A percentile compares a stretch with the other conserved stretches of the same genome.
phyloP scores from a whole-genome alignment of 1,139 yeast genomes.

The Scheffersomyces illinoinensis region DNA sequence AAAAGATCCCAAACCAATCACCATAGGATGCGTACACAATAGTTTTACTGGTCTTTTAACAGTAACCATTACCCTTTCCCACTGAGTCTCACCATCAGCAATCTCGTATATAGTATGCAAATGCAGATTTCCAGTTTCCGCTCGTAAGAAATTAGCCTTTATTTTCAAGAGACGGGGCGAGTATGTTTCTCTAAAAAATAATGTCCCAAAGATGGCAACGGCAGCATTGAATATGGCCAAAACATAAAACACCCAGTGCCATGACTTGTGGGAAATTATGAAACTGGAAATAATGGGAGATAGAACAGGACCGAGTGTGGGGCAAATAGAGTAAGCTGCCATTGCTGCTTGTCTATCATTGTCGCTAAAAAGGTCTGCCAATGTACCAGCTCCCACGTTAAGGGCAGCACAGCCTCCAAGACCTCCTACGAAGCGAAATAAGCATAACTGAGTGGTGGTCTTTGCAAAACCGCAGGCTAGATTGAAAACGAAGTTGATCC shows the following conservation, averaged over 20 bases:
- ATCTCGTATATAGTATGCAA: slow-evolving; percentile 60
- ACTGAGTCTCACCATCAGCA: slow-evolving; percentile 33
- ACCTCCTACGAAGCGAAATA: slow-evolving; percentile 63
- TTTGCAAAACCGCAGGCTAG: slow-evolving; percentile 58
- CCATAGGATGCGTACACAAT: slow-evolving; percentile 60
- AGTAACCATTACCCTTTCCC: slow-evolving; percentile 32
- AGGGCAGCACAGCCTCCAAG: slow-evolving; percentile 66
- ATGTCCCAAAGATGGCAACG: slow-evolving; percentile 43
- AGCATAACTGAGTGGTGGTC: slow-evolving; percentile 54
- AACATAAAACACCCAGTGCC: slow-evolving; percentile 70
- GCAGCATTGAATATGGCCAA: slow-evolving; percentile 55
- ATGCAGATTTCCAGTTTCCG: slow-evolving; percentile 53
- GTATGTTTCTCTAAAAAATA: slow-evolving; percentile 56
- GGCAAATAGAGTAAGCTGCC: slow-evolving; percentile 61
- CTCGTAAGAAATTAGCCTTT: slow-evolving; percentile 47
- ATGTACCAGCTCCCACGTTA: slow-evolving; percentile 70
- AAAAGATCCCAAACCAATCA: slow-evolving; percentile 57
- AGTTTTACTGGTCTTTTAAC: slow-evolving; percentile 56
- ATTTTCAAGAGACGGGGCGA: slow-evolving; percentile 52
- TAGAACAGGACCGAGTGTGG: slow-evolving; percentile 43
- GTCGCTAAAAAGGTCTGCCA: slow-evolving; percentile 63
- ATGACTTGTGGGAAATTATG: slow-evolving; percentile 26
- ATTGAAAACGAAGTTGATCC: slow-evolving; percentile 53
- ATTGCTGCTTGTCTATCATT: slow-evolving; percentile 54
- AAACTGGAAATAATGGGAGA: slow-evolving; percentile 38